Evolutionary conservation across 352 stramenopile species (phyloP), one percentile per base, ranked within the genome.

Genomic region (Phytophthora ramorum): DNA sequence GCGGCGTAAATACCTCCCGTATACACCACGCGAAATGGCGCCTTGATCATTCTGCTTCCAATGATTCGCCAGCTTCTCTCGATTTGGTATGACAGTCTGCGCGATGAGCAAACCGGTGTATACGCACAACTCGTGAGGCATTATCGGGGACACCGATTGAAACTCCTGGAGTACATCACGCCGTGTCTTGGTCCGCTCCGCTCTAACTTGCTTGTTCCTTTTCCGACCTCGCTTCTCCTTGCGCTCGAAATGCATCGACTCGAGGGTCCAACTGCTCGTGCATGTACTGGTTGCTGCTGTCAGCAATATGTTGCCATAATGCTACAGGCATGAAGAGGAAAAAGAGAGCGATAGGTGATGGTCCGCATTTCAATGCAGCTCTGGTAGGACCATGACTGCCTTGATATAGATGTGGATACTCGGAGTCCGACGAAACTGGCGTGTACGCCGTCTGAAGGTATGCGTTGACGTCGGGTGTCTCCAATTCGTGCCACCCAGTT

Each of bases 221-320:
- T 24, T 7, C 26, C 17, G 3, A 12, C 6, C 30, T 35, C 13
- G 34, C 20, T 17, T 24, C 22, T 24, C 16, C 7, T 65, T 43
- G 20, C 16, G 57, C 6, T 57, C 26, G 7, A 58, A 52, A 66
- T 9, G 47, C 40, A 19, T 66, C 28, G 2, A 56, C 56, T 0
- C 45, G 26, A 17, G 41, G 19, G 2, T 66, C 47, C 17, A 58
- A 24, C 20, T 58, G 47, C 20, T 58, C 48, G 9, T 59, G 47
- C 58, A 58, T 53, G 47, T 66, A 66, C 32, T 53, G 58, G 38
- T 66, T 66, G n/a, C 58, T 66, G 28, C 28, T 48, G 9, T 58
- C 58, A 1, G 58, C 47, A 41, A 59, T 58, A 10, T n/a, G n/a
- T n/a, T n/a, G n/a, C n/a, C n/a, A n/a, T n/a, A n/a, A n/a, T n/a